Conservation (phyloP, 2,329 filamentous ascomycete species). For the Orbilia javanica region DNA sequence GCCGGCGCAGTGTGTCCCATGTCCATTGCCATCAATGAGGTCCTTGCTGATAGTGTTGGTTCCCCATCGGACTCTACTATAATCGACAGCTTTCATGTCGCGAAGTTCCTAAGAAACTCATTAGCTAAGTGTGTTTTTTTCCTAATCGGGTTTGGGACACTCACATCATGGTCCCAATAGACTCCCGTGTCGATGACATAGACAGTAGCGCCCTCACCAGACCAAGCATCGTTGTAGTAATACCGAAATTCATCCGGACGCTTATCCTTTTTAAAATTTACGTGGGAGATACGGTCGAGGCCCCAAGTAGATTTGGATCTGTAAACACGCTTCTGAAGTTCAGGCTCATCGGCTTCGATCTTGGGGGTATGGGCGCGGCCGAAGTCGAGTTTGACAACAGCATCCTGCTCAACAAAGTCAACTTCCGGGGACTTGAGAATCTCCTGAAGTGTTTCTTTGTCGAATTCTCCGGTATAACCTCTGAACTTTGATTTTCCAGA, state of each 20-base stretch:
- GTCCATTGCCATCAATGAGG: slow-evolving; percentile 63
- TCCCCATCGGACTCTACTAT: slow-evolving; percentile 70
- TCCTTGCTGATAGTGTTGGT: slow-evolving; percentile 66
- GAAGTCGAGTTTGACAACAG: slow-evolving; percentile 36
- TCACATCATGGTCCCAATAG: slow-evolving; percentile 62
- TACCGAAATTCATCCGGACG: too few relatives aligned
- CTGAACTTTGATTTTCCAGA: slow-evolving; percentile 1
- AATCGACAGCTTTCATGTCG: slow-evolving; percentile 7
- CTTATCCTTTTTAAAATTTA: too few relatives aligned
- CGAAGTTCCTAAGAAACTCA: slow-evolving; percentile 68
- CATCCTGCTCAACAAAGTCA: slow-evolving; percentile 46
- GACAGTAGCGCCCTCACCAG: slow-evolving; percentile 71
- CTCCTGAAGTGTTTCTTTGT: slow-evolving; percentile 23
- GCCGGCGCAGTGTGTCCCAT: slow-evolving; percentile 69
- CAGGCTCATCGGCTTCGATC: background rate
- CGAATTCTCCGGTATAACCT: slow-evolving; percentile 54
- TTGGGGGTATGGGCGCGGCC: background rate
- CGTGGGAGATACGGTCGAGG: slow-evolving; percentile 57
- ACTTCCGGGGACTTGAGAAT: slow-evolving; percentile 46
- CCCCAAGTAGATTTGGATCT: slow-evolving; percentile 49
- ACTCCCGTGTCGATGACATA: slow-evolving; percentile 78
- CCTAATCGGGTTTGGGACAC: background rate
- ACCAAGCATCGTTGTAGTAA: slow-evolving; percentile 66
- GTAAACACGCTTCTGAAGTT: slow-evolving; percentile 5
- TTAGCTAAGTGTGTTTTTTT: background rate